Evolutionary conservation across 176 grass and related monocot genomes (phyloP), one percentile per base, ranked within the genome.

Genomic region (Echinochloa phyllopogon): DNA sequence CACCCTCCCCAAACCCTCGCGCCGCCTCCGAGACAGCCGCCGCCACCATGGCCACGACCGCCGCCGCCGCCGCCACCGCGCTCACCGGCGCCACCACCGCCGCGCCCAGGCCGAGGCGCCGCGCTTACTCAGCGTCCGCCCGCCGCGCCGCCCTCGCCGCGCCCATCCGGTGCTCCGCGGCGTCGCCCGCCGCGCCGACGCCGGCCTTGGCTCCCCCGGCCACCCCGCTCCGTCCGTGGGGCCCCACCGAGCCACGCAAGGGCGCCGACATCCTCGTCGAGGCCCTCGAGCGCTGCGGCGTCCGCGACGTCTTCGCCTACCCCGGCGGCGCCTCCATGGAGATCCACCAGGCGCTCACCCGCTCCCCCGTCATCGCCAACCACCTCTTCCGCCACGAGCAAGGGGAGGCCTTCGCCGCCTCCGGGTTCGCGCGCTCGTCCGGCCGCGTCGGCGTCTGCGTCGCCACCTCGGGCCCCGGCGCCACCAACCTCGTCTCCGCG

Each of bases 301-400:
- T 99, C 51, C 75, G 74, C 18, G 90, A 99, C 80, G 86, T 99
- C 20, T 99, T 99, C 86, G 96, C 90, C 40, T 99, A 99, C 83
- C 96, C 96, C 0, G 93, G 96, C 78, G 96, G 96, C 76, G 96
- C 96, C 20, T 99, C 96, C 76, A 94, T 99, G 96, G 96, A 99
- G 89, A 99, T 99, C 89, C 96, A 99, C 89, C 96, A 99, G 88
- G 96, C 96, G 18, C 94, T 99, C 21, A 99, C 96, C 15, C 94
- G 96, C 15, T 99, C 96, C 53, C 96, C 93, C 0, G 71, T 61
- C 52, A 99, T 99, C 74, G 57, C 82, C 63, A 99, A 99, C 79
- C 96, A 99, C 86, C 93, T 99, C 50, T 86, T 94, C 69, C 91
- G 96, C 27, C 96, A 99, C 85, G 96, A 99, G 86, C 96, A 99